These are phyloP conservation scores for Talaromyces thailandensis DNA, from an alignment of 495 filamentous ascomycete genomes.

Conservation along the genomic window DNA sequence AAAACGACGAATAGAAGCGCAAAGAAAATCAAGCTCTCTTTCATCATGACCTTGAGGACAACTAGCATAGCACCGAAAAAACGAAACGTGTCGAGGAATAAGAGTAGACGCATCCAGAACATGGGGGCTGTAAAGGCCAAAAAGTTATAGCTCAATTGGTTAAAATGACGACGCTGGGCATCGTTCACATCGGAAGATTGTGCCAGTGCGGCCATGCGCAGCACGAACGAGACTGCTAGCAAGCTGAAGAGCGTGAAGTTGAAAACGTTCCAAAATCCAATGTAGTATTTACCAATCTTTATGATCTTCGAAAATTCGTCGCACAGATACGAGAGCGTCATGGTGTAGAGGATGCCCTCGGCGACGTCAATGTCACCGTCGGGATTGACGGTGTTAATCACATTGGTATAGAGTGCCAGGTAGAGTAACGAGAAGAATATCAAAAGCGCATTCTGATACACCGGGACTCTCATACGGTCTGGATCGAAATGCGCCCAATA, in stretches of 20 bases:
- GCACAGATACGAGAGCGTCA: conserved; percentile 87
- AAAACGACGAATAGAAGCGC: conserved; percentile 81
- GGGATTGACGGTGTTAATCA: conserved; percentile 85
- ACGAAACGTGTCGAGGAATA: conserved; percentile 87
- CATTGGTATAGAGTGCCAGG: conserved; percentile 74
- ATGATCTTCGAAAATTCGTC: conserved; percentile 83
- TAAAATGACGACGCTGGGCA: conserved; percentile 52
- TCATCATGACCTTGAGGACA: conserved; percentile 98
- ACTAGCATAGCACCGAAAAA: conserved; percentile 99
- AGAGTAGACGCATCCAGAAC: conserved; percentile 91
- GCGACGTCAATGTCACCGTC: conserved; percentile 73
- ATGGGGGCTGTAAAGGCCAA: conserved; percentile 84
- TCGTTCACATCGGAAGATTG: conserved; percentile 44
- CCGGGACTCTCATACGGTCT: conserved; percentile 82
- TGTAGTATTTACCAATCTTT: conserved; percentile 82
- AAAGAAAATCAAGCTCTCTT: conserved; percentile 96
- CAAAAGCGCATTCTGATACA: conserved; percentile 86
- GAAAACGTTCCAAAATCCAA: conserved; percentile 94
- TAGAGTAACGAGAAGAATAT: conserved; percentile 78
- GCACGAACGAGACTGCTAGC: conserved; percentile 63
- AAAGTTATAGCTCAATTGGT: conserved; percentile 85
- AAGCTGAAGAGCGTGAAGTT: conserved; percentile 74
- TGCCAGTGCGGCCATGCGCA: conserved; percentile 67
- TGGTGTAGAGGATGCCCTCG: conserved; percentile 77
- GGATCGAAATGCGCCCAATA: conserved; percentile 83